Base-by-base conservation (phyloP, 306 rosid species). In the Vigna unguiculata region DNA sequence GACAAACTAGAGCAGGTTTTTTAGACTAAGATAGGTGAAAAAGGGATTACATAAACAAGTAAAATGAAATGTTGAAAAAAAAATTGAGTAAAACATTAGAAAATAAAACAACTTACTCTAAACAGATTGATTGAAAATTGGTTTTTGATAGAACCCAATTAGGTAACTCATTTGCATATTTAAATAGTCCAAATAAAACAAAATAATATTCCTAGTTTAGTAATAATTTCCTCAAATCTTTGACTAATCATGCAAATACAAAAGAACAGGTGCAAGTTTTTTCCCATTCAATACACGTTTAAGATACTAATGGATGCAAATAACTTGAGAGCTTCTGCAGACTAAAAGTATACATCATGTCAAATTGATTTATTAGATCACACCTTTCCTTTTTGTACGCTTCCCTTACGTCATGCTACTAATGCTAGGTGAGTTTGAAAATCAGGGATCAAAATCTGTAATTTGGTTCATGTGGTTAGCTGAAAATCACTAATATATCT, bases 381-480 rank as follows among this genome's bases (percentile, higher is more conserved):
- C 30, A 15, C 4, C 12, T 19, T 74, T 20, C 55, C 30, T 58
- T 36, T 22, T 7, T 54, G 13, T 22, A 55, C 73, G 24, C 14
- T 51, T 48, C 54, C 45, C 38, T 30, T 13, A 14, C 21, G 72
- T 62, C 64, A 7, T 61, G 57, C 59, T 25, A 46, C 57, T 16
- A 45, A 14, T 16, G 17, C 46, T 54, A 15, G 36, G 16, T 1
- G 57, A 41, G 75, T 45, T 25, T 69, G 24, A 41, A 43, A 47
- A 55, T 68, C 17, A 45, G 66, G 48, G 7, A 60, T 62, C 71
- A 55, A 78, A 57, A 47, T 69, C 51, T 46, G 14, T 11, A 34
- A 41, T 77, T 45, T 67, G 53, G 32, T 69, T 36, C 51, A 69
- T 60, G 61, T 13, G 0, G 4, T 13, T 6, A 45, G 61, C 13